Conservation (phyloP, 371 early-diverging fungal species). For the Actinomortierella ambigua region DNA sequence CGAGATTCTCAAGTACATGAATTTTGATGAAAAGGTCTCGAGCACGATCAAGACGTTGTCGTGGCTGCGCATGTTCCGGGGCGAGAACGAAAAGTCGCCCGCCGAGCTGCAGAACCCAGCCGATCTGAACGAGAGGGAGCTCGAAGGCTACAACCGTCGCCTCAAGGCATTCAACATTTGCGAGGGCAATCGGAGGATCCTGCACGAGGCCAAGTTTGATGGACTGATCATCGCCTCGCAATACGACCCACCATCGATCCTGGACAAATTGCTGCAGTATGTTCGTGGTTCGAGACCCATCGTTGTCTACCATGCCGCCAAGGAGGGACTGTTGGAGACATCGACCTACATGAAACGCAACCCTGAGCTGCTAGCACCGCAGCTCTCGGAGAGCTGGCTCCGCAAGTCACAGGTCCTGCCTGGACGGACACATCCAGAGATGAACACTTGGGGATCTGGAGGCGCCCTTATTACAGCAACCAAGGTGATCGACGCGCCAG, state of each 20-base stretch:
- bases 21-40: constrained; percentile 60
- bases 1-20: constrained; percentile 82
- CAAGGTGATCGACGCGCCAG: constrained; percentile 57
- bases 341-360: constrained; percentile 75
- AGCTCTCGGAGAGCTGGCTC: constrained; percentile 88
- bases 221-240: constrained; percentile 84
- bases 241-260: constrained; percentile 71
- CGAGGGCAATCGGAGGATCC: constrained; percentile 32
- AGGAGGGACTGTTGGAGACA: constrained; percentile 80
- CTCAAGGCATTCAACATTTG: constrained; percentile 40
- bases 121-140: constrained; percentile 32
- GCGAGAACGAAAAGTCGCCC: constrained; percentile 50
- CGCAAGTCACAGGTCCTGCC: constrained; percentile 88
- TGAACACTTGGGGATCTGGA: constrained; percentile 87
- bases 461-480: constrained; percentile 83
- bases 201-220: constrained; percentile 46
- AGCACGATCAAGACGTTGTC: constrained; percentile 70
- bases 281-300: constrained; percentile 84
- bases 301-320: constrained; percentile 81
- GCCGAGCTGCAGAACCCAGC: constrained; percentile 40
- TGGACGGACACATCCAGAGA: constrained; percentile 92
- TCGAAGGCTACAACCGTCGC: constrained; percentile 38
- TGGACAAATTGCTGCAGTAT: constrained; percentile 69
- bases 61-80: constrained; percentile 63
- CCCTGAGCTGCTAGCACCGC: constrained; percentile 74